Evolutionary conservation across 2,329 filamentous ascomycete species (phyloP).

Genomic region (Phialemoniopsis sp.): DNA sequence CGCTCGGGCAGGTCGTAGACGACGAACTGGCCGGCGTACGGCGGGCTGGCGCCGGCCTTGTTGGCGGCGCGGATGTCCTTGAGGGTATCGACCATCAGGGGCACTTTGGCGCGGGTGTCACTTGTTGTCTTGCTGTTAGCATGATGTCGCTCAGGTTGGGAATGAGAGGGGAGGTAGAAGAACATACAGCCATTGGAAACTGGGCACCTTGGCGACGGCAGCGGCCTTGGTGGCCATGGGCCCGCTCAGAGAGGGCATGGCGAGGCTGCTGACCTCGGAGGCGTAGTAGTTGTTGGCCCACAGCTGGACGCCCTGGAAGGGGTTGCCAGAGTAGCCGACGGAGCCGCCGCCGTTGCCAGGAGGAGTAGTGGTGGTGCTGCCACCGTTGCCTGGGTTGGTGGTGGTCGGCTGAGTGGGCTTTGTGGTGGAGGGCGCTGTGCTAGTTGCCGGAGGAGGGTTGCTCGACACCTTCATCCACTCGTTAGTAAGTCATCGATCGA

Average conservation of each 20-base stretch:
- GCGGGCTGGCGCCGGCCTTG: slow-evolving; percentile 27
- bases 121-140: slow-evolving; percentile 20
- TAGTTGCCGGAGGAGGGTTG: slow-evolving; percentile 16
- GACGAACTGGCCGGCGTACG: slow-evolving; percentile 45
- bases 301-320: slow-evolving; percentile 42
- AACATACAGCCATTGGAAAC: slow-evolving; percentile 47
- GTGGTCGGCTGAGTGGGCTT: slow-evolving; percentile 13
- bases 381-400: slow-evolving; percentile 22
- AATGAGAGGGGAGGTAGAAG: slow-evolving; percentile 3
- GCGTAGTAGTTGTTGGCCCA: slow-evolving; percentile 53
- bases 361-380: slow-evolving; percentile 14
- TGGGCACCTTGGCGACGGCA: slow-evolving; percentile 46
- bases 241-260: slow-evolving; percentile 58
- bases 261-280: slow-evolving; percentile 49
- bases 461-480: too few relatives aligned
- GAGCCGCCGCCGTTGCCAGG: slow-evolving; percentile 26
- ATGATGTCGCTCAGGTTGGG: background rate
- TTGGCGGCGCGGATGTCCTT: slow-evolving; percentile 29
- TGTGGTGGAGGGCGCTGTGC: slow-evolving; percentile 12
- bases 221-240: slow-evolving; percentile 47
- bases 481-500: slow-evolving; percentile 4
- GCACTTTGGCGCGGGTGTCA: slow-evolving; percentile 45
- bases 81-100: slow-evolving; percentile 38
- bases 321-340: slow-evolving; percentile 47
- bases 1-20: slow-evolving; percentile 56